Evolutionary conservation across 2,329 filamentous ascomycete species (phyloP).

Genomic region (Aureobasidium sp.): DNA sequence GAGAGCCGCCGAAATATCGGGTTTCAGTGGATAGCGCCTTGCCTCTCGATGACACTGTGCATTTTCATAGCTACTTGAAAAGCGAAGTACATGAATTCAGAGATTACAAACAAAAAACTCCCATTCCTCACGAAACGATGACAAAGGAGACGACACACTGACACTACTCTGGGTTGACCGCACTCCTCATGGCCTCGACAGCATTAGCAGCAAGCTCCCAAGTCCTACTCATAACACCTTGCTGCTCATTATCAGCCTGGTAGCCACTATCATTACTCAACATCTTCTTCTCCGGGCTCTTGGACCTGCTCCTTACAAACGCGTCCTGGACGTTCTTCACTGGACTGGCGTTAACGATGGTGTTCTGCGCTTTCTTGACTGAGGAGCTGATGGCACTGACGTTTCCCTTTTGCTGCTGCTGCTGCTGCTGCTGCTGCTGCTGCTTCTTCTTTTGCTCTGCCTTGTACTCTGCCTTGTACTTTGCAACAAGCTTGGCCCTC

Average conservation of each 20-base stretch:
- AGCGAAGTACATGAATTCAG: neutral
- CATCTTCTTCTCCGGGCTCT: neutral
- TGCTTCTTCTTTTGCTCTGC: neutral
- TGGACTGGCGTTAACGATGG: neutral
- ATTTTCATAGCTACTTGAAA: neutral
- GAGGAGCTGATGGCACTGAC: neutral
- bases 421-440: neutral
- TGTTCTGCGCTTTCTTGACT: neutral
- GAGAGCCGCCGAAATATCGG: neutral
- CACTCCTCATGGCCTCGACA: slow-evolving; percentile 1
- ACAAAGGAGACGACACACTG: neutral
- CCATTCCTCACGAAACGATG: neutral
- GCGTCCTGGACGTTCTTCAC: neutral
- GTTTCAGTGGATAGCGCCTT: too few species aligned
- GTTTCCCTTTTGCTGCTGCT: neutral
- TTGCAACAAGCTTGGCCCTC: neutral
- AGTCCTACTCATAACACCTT: neutral
- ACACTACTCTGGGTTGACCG: neutral
- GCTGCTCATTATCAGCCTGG: neutral
- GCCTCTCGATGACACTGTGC: neutral
- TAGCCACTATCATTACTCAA: neutral
- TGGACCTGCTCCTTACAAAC: neutral
- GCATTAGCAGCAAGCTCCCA: slow-evolving; percentile 6
- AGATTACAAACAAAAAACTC: neutral
- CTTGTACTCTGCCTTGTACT: neutral